Base-by-base conservation (phyloP, 2,329 filamentous ascomycete species). In the Colletotrichum eleusines region DNA sequence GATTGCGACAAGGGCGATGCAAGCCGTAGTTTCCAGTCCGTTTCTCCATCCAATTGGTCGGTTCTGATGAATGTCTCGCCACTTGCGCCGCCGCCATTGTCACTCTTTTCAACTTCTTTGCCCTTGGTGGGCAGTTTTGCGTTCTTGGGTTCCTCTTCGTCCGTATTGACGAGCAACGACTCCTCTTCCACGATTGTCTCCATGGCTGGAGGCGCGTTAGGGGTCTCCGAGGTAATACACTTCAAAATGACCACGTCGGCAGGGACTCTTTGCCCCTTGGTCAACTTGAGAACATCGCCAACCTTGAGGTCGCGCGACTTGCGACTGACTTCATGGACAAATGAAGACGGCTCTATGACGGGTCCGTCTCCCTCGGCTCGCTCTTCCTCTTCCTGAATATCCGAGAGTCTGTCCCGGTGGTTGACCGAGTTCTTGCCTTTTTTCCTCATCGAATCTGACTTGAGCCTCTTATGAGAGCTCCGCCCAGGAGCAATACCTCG, bases 1-100 rank as follows among this genome's bases (percentile, higher is more conserved):
- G 85, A 88, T 77, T 99, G 96, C 0, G 95, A 95, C 33, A 98
- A 81, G 0, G 93, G 90, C 16, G 94, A 96, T 1, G 96, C 94
- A 44, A 98, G 81, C 38, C 97, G 91, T 67, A 99, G 84, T 82
- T 99, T 99, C 97, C 96, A 99, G 78, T 99, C 96, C 0, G 96
- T 99, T 82, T 99, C 96, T 75, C 96, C 96, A 77, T 99, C 96
- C 12, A 99, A 87, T 78, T 99, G 96, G 80, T 99, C 96, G 2
- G 97, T 99, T 71, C 96, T 89, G 77, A 99, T 98, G 77, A 99
- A 99, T 0, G 95, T 95, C 81, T 99, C 97, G 35, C 94, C 94
- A 33, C 86, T 85, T n/a, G 87, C 81, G 23, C 82, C 81, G 16
- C 80, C 80, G 58, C 76, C 79, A 46, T 81, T 80, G 2, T 75